These are phyloP conservation scores for Bocquillonia castaneifolia DNA, from an alignment of 441 rosid species.

Conservation along the genomic window DNA sequence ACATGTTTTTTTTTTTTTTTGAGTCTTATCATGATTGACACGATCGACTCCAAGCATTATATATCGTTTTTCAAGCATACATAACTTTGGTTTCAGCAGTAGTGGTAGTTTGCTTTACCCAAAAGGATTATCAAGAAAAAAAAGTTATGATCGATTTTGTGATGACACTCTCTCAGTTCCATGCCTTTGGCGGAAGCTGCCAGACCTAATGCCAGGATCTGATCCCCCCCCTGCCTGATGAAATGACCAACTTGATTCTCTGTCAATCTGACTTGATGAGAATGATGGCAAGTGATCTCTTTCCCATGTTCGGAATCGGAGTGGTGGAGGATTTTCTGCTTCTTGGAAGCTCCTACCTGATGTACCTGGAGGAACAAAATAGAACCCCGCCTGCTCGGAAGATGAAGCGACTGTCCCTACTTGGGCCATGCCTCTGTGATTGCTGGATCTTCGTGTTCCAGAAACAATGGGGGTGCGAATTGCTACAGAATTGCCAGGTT, in stretches of 20 bases:
- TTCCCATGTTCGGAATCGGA: slow-evolving; percentile 63
- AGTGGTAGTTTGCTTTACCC: slow-evolving; percentile 36
- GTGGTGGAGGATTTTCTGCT: slow-evolving; percentile 37
- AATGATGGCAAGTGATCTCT: slow-evolving; percentile 63
- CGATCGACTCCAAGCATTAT: slow-evolving; percentile 38
- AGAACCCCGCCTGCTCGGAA: slow-evolving; percentile 69
- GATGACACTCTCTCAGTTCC: slow-evolving; percentile 63
- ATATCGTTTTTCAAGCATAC: slow-evolving; percentile 45
- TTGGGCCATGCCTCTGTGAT: slow-evolving; percentile 52
- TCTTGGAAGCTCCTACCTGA: slow-evolving; percentile 54
- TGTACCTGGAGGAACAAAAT: slow-evolving; percentile 53
- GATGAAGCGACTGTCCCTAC: slow-evolving; percentile 64
- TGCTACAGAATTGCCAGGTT: slow-evolving; percentile 46
- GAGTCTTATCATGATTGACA: slow-evolving; percentile 22
- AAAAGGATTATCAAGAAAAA: slow-evolving; percentile 24
- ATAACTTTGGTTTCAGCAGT: slow-evolving; percentile 31
- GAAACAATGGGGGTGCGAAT: slow-evolving; percentile 47
- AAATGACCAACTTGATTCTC: slow-evolving; percentile 62
- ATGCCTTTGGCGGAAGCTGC: slow-evolving; percentile 71
- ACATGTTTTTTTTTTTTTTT: slow-evolving; percentile 34
- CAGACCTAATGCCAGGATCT: slow-evolving; percentile 39
- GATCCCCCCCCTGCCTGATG: slow-evolving; percentile 49
- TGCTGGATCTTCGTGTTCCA: slow-evolving; percentile 48
- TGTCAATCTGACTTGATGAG: slow-evolving; percentile 52
- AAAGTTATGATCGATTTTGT: slow-evolving; percentile 43